A percentile compares a stretch with the other conserved stretches of the same genome.
Evolutionary conservation across 805 yeast genomes (phyloP).

Genomic region (Saturnispora ahearnii): DNA sequence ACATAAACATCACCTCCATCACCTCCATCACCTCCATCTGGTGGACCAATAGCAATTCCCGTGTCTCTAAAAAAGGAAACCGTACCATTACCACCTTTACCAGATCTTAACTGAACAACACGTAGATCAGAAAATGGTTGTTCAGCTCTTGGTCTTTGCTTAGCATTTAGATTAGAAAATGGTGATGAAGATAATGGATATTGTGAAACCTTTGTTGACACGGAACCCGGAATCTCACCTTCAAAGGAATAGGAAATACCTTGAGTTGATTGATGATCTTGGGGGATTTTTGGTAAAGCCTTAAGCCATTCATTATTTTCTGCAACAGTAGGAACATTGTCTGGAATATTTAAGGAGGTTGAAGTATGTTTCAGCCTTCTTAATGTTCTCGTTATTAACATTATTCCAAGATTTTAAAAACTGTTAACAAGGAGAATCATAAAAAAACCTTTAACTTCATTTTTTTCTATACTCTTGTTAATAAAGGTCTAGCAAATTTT

Average conservation of each 20-base stretch:
- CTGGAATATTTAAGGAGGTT: slow-evolving; percentile 10
- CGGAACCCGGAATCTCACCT: slow-evolving; percentile 16
- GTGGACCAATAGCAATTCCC: slow-evolving; percentile 80
- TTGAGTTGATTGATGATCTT: slow-evolving; percentile 13
- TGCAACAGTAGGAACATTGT: slow-evolving; percentile 28
- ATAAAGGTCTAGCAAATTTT: too few relatives aligned
- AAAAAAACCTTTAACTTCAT: neutral
- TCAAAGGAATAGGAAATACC: slow-evolving; percentile 14
- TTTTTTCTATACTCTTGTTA: too few relatives aligned
- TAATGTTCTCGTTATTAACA: neutral
- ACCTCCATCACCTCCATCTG: slow-evolving; percentile 99
- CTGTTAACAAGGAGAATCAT: neutral
- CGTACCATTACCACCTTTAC: slow-evolving; percentile 83
- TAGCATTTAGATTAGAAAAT: slow-evolving; percentile 28
- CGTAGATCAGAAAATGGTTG: slow-evolving; percentile 54
- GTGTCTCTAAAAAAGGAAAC: slow-evolving; percentile 85
- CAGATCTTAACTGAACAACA: slow-evolving; percentile 59
- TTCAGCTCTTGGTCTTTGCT: slow-evolving; percentile 37
- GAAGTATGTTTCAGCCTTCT: slow-evolving; percentile 2
- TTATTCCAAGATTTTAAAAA: neutral
- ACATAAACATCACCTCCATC: slow-evolving; percentile 82
- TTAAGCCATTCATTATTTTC: slow-evolving; percentile 29
- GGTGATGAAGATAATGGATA: slow-evolving; percentile 32
- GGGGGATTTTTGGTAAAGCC: neutral
- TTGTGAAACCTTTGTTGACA: slow-evolving; percentile 25